These are phyloP conservation scores for Chalciporus sp. DNA, from an alignment of 1,284 basidiomycete genomes.

Conservation along the genomic window DNA sequence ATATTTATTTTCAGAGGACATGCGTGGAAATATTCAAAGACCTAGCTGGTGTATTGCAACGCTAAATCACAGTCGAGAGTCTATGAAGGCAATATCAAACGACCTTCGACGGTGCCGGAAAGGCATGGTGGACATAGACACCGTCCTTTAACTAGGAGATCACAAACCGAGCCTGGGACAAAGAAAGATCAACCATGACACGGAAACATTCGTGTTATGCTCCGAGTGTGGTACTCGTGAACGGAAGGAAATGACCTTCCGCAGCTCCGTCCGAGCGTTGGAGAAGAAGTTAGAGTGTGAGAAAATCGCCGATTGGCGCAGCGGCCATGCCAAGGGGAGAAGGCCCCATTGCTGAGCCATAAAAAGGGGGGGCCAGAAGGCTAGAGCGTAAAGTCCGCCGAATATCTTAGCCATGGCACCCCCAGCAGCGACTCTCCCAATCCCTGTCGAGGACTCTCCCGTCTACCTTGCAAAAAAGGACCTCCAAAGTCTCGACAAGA, in stretches of 20 bases:
- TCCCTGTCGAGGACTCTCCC: constrained; percentile 7
- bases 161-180: too few species aligned
- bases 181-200: too few species aligned
- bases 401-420: constrained; percentile 24
- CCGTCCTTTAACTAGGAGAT: too few species aligned
- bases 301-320: not conserved
- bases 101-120: too few species aligned
- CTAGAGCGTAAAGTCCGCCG: not conserved
- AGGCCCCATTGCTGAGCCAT: not conserved
- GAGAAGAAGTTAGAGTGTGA: not conserved
- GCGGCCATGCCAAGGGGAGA: not conserved
- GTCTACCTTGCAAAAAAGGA: constrained; percentile 13
- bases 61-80: too few species aligned
- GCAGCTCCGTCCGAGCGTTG: not conserved
- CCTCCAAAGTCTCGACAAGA: not conserved
- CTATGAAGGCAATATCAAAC: too few species aligned
- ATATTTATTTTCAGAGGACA: too few species aligned
- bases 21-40: too few species aligned
- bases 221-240: not conserved
- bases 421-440: constrained; percentile 24
- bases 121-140: too few species aligned
- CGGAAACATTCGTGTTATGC: too few species aligned
- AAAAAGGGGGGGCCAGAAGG: not conserved
- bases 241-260: not conserved
- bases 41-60: too few species aligned